These are phyloP conservation scores for Nicotiana rustica DNA, from an alignment of 305 asterid genomes.

Conservation along the genomic window DNA sequence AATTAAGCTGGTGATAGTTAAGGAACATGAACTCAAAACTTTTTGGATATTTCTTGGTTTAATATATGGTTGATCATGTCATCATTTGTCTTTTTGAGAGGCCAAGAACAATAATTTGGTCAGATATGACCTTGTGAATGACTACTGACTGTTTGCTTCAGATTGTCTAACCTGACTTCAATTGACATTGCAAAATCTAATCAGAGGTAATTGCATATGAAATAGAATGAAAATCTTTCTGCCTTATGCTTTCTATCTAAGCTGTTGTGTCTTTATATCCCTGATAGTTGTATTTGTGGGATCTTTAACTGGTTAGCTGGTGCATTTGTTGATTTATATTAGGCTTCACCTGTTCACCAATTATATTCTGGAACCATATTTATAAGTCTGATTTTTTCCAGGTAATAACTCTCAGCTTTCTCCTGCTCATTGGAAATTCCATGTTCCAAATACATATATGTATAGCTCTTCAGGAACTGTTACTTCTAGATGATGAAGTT, in stretches of 20 bases:
- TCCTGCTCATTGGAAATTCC: neutral
- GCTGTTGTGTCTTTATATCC: neutral
- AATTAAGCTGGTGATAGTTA: neutral
- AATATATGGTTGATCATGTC: neutral
- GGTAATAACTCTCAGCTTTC: neutral
- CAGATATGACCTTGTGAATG: neutral
- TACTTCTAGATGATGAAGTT: neutral
- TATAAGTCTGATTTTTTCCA: neutral
- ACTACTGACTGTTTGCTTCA: neutral
- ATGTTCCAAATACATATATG: neutral
- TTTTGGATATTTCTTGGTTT: neutral
- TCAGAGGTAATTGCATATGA: neutral
- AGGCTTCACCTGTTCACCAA: neutral
- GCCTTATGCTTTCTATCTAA: slow-evolving; percentile 5
- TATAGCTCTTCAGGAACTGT: neutral
- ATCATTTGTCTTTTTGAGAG: neutral
- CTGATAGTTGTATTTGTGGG: neutral
- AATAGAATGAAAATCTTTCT: neutral
- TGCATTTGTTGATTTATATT: neutral
- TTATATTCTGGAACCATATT: neutral
- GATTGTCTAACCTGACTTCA: neutral
- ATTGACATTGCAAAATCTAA: neutral
- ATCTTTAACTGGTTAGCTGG: neutral
- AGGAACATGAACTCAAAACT: neutral
- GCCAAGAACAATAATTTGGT: neutral